A percentile compares a stretch with the other conserved stretches of the same genome.
These are phyloP conservation scores for Saccharomycopsis crataegensis DNA, from an alignment of 1,139 yeast genomes.

Conservation along the genomic window DNA sequence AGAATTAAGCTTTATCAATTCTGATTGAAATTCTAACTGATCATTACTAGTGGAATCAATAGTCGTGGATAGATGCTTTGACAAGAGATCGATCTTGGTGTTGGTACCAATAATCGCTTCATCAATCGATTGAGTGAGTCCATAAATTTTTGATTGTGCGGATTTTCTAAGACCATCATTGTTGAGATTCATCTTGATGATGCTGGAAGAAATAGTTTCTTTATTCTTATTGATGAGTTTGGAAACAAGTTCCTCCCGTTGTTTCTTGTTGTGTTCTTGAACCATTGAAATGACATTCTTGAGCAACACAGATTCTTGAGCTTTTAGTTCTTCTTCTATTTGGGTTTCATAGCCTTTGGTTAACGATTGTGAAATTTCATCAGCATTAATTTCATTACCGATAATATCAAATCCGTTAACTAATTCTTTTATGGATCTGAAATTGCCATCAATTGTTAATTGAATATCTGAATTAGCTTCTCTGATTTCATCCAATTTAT, in stretches of 20 bases:
- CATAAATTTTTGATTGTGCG: no score
- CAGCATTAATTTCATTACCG: constrained; percentile 18
- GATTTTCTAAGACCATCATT: no score
- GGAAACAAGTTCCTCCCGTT: constrained; percentile 1
- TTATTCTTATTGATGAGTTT: not conserved
- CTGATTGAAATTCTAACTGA: constrained; percentile 3
- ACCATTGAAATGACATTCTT: constrained; percentile 21
- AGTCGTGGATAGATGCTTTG: not conserved
- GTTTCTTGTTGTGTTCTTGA: constrained; percentile 6
- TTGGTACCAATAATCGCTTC: not conserved
- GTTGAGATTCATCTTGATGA: not conserved
- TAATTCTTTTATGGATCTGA: not conserved
- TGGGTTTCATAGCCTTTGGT: constrained; percentile 28
- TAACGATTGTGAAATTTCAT: constrained; percentile 23
- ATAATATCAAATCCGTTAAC: no score
- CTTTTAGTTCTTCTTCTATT: constrained; percentile 30
- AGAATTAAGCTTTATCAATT: constrained; percentile 20
- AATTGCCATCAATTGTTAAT: not conserved
- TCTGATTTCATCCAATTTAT: constrained; percentile 22
- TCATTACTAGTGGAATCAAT: constrained; percentile 5
- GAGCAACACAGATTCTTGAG: constrained; percentile 25
- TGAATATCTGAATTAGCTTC: constrained; percentile 21
- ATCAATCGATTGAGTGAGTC: no score
- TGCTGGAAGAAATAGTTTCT: not conserved
- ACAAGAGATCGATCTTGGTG: not conserved